phyloP scores from a whole-genome alignment of 345 rosid species.

The Atalantia buxifolia region DNA sequence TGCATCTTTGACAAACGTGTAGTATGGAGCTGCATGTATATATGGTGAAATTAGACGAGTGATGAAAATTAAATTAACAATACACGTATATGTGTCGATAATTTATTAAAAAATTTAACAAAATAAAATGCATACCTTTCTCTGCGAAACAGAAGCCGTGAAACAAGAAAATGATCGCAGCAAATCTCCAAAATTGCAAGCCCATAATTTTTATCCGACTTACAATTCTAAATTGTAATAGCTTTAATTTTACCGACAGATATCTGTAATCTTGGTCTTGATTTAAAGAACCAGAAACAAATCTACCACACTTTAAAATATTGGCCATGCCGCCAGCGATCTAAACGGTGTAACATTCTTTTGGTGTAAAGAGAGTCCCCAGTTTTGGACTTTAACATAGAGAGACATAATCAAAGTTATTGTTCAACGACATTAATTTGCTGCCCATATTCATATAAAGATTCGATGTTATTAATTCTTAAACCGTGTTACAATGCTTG shows the following conservation, averaged over 20 bases:
- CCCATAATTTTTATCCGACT: constrained; percentile 7
- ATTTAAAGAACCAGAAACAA: background rate
- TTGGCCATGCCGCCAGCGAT: background rate
- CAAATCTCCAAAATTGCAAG: constrained; percentile 12
- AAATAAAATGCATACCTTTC: constrained; percentile 30
- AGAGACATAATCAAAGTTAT: background rate
- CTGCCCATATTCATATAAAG: constrained; percentile 19
- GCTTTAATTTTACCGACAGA: background rate
- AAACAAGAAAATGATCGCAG: constrained; percentile 13
- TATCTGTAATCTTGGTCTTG: background rate
- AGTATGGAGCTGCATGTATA: constrained; percentile 41
- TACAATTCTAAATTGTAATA: background rate
- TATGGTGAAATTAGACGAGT: background rate
- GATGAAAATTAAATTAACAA: background rate
- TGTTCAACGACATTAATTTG: constrained; percentile 21
- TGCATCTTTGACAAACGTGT: constrained; percentile 63
- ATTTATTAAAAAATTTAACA: no score
- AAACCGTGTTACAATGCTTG: background rate
- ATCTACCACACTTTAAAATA: constrained; percentile 21
- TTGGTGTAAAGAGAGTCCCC: constrained; percentile 30
- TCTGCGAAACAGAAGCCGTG: constrained; percentile 37
- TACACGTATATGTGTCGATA: no score
- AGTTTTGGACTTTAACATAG: background rate
- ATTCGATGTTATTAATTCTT: background rate
- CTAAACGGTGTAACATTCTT: constrained; percentile 16